phyloP scores from a whole-genome alignment of 768 basidiomycete genomes.

The Artomyces pyxidatus region DNA sequence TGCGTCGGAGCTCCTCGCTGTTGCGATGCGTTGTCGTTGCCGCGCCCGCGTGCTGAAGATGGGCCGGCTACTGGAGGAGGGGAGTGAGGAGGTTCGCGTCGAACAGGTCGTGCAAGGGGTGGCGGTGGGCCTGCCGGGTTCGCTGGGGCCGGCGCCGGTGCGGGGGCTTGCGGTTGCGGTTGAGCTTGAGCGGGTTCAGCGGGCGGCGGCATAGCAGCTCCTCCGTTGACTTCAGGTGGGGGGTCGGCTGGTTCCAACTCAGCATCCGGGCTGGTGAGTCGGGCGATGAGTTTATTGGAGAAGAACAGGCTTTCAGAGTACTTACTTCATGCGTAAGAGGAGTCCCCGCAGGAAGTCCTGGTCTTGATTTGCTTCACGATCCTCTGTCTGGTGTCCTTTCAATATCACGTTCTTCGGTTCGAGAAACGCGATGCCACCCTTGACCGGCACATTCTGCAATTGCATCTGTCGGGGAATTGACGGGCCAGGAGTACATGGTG shows the following conservation, averaged over 20 bases:
- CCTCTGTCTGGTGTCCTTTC: slow-evolving; percentile 54
- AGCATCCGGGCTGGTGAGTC: background rate
- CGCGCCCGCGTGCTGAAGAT: background rate
- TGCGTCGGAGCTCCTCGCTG: background rate
- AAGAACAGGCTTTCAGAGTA: background rate
- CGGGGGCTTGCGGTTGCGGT: background rate
- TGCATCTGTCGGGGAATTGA: no score
- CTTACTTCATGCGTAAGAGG: slow-evolving; percentile 57
- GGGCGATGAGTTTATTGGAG: background rate
- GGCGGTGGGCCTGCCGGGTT: slow-evolving; percentile 8
- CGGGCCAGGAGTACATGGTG: no score
- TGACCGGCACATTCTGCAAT: slow-evolving; percentile 59
- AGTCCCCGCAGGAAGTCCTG: slow-evolving; percentile 55
- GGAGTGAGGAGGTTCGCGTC: background rate
- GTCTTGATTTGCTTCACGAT: slow-evolving; percentile 52
- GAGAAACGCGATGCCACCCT: slow-evolving; percentile 68
- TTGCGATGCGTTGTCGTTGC: background rate
- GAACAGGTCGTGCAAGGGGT: slow-evolving; percentile 5
- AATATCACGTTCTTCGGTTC: slow-evolving; percentile 59
- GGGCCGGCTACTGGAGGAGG: background rate
- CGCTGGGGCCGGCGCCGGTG: slow-evolving; percentile 1
- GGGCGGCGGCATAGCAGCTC: no score
- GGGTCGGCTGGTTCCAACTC: slow-evolving; percentile 1
- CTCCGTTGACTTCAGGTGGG: slow-evolving; percentile 4
- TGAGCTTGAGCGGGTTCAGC: slow-evolving; percentile 3